Evolutionary conservation across 2,329 filamentous ascomycete species (phyloP), one percentile per base, ranked within the genome.

Genomic region (Sporothrix brunneoviolacea): DNA sequence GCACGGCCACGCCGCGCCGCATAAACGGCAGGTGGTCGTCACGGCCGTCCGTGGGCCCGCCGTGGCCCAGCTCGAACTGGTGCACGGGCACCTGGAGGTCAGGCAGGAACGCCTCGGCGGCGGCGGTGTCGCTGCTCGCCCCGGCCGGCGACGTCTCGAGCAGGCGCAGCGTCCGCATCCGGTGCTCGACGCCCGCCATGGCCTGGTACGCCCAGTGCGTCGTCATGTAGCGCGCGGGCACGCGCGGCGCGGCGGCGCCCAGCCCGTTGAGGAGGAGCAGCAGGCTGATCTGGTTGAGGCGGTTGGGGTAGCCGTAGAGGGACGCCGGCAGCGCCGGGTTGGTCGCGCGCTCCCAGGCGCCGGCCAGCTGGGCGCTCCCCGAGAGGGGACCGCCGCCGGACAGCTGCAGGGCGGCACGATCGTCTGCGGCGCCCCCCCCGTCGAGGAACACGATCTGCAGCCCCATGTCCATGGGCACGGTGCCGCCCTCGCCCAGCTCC

Each of bases 11-110:
- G 1, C 88, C 88, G 36, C 84, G 75, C 3, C 69, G 70, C 69
- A 91, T 79, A 60, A 93, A 93, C 1, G 88, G 88, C 3, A 90
- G 59, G 62, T 93, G 87, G 58, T 93, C 88, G 61, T 91, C 88
- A 54, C 79, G n/a, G n/a, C n/a, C n/a, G 44, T 48, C 71, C 5
- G 88, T 76, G 66, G 4, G 71, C 69, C 6, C 82, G 66, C 12
- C 67, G 65, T 12, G 39, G 18, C 44, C 50, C 4, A 52, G 18
- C 21, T 18, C 44, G 19, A 33, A 21, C 44, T 52, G 50, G 33
- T 35, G 82, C 74, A 1, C 44, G 19, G 50, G 50, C n/a, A 43
- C 36, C 12, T 46, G 2, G 18, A 18, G 33, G 45, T 52, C 50
- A 16, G 50, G 50, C 40, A 52, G 12, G 13, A 52, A 52, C 13